Evolutionary conservation across 129 eudicot genomes (phyloP), one percentile per base, ranked within the genome.

Genomic region (Centella asiatica): DNA sequence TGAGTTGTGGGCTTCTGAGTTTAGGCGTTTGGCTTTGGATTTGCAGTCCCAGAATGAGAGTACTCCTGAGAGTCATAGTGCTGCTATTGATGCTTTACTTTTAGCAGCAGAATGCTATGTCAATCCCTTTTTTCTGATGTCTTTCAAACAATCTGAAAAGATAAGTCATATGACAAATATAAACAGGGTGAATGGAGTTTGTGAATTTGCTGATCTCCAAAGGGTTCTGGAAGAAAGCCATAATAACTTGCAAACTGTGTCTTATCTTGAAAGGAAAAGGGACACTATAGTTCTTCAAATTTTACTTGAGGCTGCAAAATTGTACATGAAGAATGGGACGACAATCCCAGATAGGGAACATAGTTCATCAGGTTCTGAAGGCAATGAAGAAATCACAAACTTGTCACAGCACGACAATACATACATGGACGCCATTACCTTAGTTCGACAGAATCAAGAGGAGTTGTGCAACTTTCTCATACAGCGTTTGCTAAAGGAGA

Each of bases 21-120:
- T 86, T 70, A 76, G 76, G 73, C 95, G 85, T 27, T 78, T 87
- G 76, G 90, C 98, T 60, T 76, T 73, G 7, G 87, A 90, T 69
- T 84, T 90, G 81, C 80, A 79, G 58, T 84, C 86, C 29, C 85
- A 79, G 71, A 55, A 65, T 51, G 80, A 76, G 51, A 66, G 68
- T 47, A 71, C 81, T 27, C 80, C 71, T 5, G 95, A 90, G 80
- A 78, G 87, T 65, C 95, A 90, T 51, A 74, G 65, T 72, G 94
- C 95, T 69, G 87, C 95, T 51, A 67, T 87, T 24, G 98, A 90
- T 75, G 83, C 98, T 70, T 77, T 90, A 81, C 83, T 90, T 65
- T 66, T 90, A 67, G 95, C 95, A 26, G 98, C 98, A 44, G 98
- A 90, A 50, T 90, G 98, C 64, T 83, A 86, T 68, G 74, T 84